phyloP scores from a whole-genome alignment of 176 grass and related monocot species.

The Avena atlantica region DNA sequence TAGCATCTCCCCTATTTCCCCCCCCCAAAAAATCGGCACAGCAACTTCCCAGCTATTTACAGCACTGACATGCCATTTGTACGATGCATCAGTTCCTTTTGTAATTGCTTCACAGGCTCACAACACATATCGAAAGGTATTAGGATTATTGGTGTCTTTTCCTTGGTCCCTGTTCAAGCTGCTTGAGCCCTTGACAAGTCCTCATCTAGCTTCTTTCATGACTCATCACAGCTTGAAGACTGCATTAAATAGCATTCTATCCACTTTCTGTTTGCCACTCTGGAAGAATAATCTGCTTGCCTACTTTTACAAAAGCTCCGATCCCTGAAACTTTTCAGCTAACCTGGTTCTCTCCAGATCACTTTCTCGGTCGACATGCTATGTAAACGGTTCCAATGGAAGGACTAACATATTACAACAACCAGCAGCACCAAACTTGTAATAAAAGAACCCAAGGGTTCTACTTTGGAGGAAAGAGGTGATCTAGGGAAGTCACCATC shows the following conservation, averaged over 20 bases:
- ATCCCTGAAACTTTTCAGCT: slow-evolving; percentile 41
- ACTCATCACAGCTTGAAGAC: slow-evolving; percentile 27
- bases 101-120: slow-evolving; percentile 27
- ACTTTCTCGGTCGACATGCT: slow-evolving; percentile 37
- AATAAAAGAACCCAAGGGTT: slow-evolving; percentile 35
- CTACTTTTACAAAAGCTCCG: slow-evolving; percentile 53
- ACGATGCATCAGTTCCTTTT: slow-evolving; percentile 12
- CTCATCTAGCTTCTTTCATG: slow-evolving; percentile 44
- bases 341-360: slow-evolving; percentile 43
- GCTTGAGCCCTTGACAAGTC: slow-evolving; percentile 42
- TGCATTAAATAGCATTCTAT: slow-evolving; percentile 45
- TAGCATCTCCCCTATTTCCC: background rate
- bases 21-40: background rate
- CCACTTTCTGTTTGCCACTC: slow-evolving; percentile 53
- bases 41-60: slow-evolving; percentile 20
- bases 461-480: slow-evolving; percentile 38
- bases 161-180: slow-evolving; percentile 21
- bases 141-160: slow-evolving; percentile 30
- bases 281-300: slow-evolving; percentile 58
- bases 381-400: slow-evolving; percentile 11
- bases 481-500: slow-evolving; percentile 32
- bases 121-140: slow-evolving; percentile 11
- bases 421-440: slow-evolving; percentile 12
- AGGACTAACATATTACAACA: slow-evolving; percentile 33
- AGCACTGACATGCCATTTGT: background rate